Evolutionary conservation across 805 yeast genomes (phyloP).

Genomic region (Sugiyamaella chiloensis): DNA sequence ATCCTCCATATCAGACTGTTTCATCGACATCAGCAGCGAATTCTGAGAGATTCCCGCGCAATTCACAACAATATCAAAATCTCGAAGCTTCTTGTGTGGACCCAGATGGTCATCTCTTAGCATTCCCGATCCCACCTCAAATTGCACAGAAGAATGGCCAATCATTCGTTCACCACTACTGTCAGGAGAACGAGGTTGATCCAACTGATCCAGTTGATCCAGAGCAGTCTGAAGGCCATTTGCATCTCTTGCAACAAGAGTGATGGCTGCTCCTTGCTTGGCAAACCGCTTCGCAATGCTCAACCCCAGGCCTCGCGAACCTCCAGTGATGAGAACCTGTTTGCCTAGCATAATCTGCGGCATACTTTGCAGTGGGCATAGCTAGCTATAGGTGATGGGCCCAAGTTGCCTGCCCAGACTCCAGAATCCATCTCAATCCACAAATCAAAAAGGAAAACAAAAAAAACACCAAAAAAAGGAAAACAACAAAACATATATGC

Average conservation of each 20-base stretch:
- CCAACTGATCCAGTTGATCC: neutral
- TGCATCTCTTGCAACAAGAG: conserved; percentile 50
- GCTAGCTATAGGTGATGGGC: no score
- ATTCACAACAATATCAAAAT: conserved; percentile 50
- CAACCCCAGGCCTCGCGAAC: conserved; percentile 64
- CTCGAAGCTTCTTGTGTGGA: neutral
- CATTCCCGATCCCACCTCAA: conserved; percentile 22
- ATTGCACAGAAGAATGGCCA: conserved; percentile 11
- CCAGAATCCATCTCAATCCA: no score
- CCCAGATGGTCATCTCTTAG: conserved; percentile 7
- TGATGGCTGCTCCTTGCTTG: conserved; percentile 47
- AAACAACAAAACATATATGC: no score
- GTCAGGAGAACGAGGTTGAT: no score
- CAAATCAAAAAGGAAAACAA: no score
- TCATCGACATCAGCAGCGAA: conserved; percentile 45
- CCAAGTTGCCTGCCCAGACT: no score
- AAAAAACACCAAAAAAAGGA: no score
- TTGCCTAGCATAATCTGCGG: conserved; percentile 15
- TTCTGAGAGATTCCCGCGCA: conserved; percentile 59
- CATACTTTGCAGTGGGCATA: no score
- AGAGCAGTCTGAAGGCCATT: conserved; percentile 22
- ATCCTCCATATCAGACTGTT: conserved; percentile 40
- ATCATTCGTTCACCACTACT: conserved; percentile 14
- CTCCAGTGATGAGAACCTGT: conserved; percentile 52
- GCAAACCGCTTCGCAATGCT: conserved; percentile 53